These are phyloP conservation scores for Penicillium sclerotigenum DNA, from an alignment of 2,329 filamentous ascomycete genomes.

Conservation along the genomic window DNA sequence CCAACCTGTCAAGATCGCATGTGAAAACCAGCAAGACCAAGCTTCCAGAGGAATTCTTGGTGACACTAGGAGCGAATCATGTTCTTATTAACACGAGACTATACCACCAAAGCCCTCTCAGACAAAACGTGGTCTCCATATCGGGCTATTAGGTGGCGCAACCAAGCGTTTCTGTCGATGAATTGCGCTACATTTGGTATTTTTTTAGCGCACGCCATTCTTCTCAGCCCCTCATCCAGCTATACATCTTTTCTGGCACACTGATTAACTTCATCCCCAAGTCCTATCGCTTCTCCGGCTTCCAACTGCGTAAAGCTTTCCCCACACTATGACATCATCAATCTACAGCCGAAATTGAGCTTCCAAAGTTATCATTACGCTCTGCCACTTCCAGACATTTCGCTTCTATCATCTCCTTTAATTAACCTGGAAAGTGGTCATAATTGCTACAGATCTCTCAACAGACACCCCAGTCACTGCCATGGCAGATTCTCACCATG, in stretches of 20 bases:
- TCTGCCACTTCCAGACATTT: not conserved
- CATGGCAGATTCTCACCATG: not conserved
- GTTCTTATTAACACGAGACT: not conserved
- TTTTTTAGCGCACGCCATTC: not conserved
- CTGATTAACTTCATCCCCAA: not conserved
- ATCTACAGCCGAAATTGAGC: not conserved
- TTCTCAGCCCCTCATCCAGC: not conserved
- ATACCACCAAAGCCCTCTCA: not conserved
- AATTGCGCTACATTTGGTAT: not conserved
- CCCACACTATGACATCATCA: slow-evolving; percentile 1
- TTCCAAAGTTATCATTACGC: no score
- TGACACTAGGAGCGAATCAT: no score
- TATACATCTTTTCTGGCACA: no score
- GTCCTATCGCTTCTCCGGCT: not conserved
- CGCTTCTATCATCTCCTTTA: accelerated
- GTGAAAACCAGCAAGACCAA: accelerated
- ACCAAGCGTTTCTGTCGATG: not conserved
- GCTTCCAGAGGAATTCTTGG: not conserved
- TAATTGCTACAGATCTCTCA: not conserved
- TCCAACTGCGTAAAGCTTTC: not conserved
- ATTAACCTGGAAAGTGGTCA: not conserved
- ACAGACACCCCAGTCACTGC: not conserved
- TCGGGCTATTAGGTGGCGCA: not conserved
- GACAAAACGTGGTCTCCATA: no score
- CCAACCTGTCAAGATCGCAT: not conserved